Evolutionary conservation across 2,329 filamentous ascomycete species (phyloP).

Genomic region (Penicillium palitans): DNA sequence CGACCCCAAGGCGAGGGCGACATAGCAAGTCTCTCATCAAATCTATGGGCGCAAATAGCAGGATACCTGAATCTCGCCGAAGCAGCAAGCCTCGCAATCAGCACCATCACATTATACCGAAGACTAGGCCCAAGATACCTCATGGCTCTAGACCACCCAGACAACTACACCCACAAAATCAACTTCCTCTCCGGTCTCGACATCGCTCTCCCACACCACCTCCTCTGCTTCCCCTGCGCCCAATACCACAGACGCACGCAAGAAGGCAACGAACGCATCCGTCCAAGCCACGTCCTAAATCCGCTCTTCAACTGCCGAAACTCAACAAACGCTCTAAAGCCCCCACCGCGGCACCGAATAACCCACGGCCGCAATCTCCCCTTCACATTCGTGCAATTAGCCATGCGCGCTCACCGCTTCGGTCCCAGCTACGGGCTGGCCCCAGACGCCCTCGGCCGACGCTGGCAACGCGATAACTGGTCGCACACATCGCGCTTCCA

Average conservation of each 20-base stretch:
- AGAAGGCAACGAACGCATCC: conserved; percentile 55
- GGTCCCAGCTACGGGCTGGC: conserved; percentile 51
- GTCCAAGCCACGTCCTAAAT: conserved; percentile 55
- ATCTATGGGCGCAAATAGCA: conserved; percentile 50
- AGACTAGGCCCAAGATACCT: conserved; percentile 47
- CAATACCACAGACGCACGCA: conserved; percentile 57
- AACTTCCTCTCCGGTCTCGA: conserved; percentile 57
- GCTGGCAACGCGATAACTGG: conserved; percentile 59
- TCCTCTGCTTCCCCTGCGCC: conserved; percentile 61
- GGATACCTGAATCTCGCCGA: conserved; percentile 48
- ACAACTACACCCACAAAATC: conserved; percentile 49
- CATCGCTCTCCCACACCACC: conserved; percentile 53
- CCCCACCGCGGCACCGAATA: conserved; percentile 54
- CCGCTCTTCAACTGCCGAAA: conserved; percentile 60
- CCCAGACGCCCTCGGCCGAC: conserved; percentile 49
- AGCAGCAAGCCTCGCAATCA: conserved; percentile 51
- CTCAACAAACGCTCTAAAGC: conserved; percentile 48
- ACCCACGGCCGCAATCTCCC: conserved; percentile 57
- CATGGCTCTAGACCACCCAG: conserved; percentile 40
- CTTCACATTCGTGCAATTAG: conserved; percentile 61
- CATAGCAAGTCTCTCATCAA: conserved; percentile 48
- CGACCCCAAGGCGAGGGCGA: conserved; percentile 42
- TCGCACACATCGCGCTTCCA: conserved; percentile 56
- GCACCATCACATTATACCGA: conserved; percentile 49
- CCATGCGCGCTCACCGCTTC: conserved; percentile 51